Evolutionary conservation across 345 rosid species (phyloP).

Genomic region (Barbarea vulgaris): DNA sequence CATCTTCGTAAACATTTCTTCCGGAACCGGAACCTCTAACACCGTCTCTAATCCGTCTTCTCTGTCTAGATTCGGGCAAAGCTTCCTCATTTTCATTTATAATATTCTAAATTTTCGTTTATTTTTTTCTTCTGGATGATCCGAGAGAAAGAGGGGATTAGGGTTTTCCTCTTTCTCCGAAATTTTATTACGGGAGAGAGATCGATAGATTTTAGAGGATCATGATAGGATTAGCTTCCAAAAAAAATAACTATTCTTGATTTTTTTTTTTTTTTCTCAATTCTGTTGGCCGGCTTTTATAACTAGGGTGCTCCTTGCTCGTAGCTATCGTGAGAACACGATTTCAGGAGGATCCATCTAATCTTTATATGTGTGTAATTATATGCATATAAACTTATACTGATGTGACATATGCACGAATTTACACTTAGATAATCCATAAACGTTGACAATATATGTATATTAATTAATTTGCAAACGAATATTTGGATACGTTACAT

Average conservation of each 20-base stretch:
- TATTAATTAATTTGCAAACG: not conserved
- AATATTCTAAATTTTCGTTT: not conserved
- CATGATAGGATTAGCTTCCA: conserved; percentile 3
- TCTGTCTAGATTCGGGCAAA: conserved; percentile 57
- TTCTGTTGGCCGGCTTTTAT: conserved; percentile 40
- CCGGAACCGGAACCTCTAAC: conserved; percentile 62
- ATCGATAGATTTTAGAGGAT: conserved; percentile 20
- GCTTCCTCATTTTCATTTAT: conserved; percentile 49
- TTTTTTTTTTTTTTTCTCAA: not conserved
- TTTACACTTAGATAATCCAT: not conserved
- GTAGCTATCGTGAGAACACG: conserved; percentile 71
- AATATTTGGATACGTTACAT: conserved; percentile 17
- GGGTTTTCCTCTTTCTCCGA: conserved; percentile 37
- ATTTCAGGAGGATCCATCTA: conserved; percentile 44
- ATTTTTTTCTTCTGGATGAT: not conserved
- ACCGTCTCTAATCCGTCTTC: conserved; percentile 61
- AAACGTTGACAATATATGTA: conserved; percentile 8
- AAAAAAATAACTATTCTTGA: conserved; percentile 15
- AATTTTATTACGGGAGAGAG: conserved; percentile 15
- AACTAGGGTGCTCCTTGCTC: conserved; percentile 54
- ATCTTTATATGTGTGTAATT: not conserved
- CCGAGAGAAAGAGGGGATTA: conserved; percentile 20
- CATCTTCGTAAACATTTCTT: conserved; percentile 59
- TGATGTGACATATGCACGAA: conserved; percentile 33
- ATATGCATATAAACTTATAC: not conserved